phyloP scores from a whole-genome alignment of 2,329 filamentous ascomycete species.

The Aotearoamyces nothofagi region DNA sequence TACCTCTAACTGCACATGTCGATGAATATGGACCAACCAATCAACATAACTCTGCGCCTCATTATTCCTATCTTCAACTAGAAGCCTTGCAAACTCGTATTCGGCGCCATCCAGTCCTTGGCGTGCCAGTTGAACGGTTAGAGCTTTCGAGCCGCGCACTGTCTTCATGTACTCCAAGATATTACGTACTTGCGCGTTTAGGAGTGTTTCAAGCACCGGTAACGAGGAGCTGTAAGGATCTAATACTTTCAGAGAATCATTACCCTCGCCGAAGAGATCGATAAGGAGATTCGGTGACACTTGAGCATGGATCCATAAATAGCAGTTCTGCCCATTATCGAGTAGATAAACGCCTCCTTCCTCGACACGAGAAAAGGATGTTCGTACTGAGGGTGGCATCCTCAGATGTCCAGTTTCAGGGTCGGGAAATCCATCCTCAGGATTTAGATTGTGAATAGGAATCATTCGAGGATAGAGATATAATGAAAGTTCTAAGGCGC shows the following conservation, averaged over 20 bases:
- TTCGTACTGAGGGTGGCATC: conserved; percentile 66
- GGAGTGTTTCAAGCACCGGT: conserved; percentile 75
- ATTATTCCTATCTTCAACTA: conserved; percentile 92
- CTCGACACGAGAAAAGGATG: conserved; percentile 78
- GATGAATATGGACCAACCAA: conserved; percentile 92
- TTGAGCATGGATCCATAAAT: conserved; percentile 85
- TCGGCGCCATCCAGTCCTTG: conserved; percentile 91
- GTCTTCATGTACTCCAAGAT: conserved; percentile 74
- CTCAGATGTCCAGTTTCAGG: conserved; percentile 69
- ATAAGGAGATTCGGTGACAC: conserved; percentile 83
- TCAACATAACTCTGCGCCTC: conserved; percentile 97
- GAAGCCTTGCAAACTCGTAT: conserved; percentile 82
- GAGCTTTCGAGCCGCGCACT: conserved; percentile 70
- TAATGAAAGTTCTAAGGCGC: conserved; percentile 67
- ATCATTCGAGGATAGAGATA: conserved; percentile 95
- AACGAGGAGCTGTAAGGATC: conserved; percentile 70
- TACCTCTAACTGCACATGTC: conserved; percentile 81
- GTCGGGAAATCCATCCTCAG: conserved; percentile 86
- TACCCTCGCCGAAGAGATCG: conserved; percentile 76
- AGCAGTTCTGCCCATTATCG: conserved; percentile 84
- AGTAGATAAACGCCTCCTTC: conserved; percentile 88
- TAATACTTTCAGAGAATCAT: conserved; percentile 54
- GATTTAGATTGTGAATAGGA: conserved; percentile 74
- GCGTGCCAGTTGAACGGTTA: conserved; percentile 78
- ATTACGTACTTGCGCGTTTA: conserved; percentile 91